These are phyloP conservation scores for Adansonia gregorii DNA, from an alignment of 441 rosid genomes.

Conservation along the genomic window DNA sequence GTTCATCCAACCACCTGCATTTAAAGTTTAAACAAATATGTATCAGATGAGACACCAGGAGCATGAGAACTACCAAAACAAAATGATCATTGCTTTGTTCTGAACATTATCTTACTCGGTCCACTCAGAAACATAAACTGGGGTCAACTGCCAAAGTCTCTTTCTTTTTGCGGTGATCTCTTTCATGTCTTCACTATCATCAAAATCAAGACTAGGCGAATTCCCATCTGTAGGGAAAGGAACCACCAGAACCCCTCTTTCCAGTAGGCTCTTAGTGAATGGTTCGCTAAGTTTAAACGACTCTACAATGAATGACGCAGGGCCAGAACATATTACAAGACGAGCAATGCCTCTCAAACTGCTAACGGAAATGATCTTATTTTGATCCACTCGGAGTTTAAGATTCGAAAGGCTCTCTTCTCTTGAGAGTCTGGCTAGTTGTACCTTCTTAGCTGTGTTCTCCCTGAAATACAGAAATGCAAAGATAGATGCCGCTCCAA, in stretches of 20 bases:
- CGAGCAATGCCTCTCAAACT: constrained; percentile 77
- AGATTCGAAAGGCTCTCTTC: constrained; percentile 90
- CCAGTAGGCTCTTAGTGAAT: constrained; percentile 70
- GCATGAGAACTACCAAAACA: not conserved
- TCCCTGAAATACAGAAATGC: constrained; percentile 77
- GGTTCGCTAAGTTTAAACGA: constrained; percentile 75
- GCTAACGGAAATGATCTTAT: constrained; percentile 59
- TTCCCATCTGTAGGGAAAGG: constrained; percentile 77
- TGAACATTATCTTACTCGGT: constrained; percentile 52
- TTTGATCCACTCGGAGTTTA: constrained; percentile 72
- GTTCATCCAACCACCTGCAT: constrained; percentile 83
- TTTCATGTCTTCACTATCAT: constrained; percentile 61
- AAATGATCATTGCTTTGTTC: not conserved
- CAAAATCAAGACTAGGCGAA: constrained; percentile 59
- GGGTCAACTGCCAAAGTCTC: constrained; percentile 75
- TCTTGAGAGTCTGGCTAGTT: constrained; percentile 80
- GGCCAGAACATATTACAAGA: constrained; percentile 86
- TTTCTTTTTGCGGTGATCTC: constrained; percentile 56
- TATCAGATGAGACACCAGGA: constrained; percentile 2
- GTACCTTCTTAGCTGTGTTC: constrained; percentile 72
- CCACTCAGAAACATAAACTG: constrained; percentile 68
- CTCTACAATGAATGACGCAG: constrained; percentile 64
- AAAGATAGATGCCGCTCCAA: constrained; percentile 74
- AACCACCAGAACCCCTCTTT: constrained; percentile 89
- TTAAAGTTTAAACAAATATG: constrained; percentile 18